Base-by-base conservation (phyloP, 2,329 filamentous ascomycete genomes). In the Cryphonectria naterciae region DNA sequence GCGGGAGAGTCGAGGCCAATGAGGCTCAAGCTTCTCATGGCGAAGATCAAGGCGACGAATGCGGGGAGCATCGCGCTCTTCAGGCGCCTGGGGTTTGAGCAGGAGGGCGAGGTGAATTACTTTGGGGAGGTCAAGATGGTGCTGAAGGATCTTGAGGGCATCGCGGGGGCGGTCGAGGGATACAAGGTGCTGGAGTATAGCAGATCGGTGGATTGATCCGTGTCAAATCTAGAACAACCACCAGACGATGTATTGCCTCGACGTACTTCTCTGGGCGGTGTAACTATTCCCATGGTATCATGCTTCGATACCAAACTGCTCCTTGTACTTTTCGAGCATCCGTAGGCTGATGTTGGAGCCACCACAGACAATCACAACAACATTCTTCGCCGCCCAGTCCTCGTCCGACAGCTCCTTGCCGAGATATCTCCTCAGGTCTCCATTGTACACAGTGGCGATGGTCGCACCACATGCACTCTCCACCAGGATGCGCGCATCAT, bases 351-450 rank as follows among this genome's bases (percentile, higher is more conserved):
- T 87, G 78, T 89, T 89, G 32, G 87, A 90, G 5, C 92, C 93
- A 61, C 95, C 95, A 77, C 95, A 98, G 8, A 98, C 89, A 35
- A 97, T 85, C 68, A 98, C 84, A 1, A 98, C 94, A 7, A 98
- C 87, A 74, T 93, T 93, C 78, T 89, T 92, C 70, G 87, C 82
- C 0, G 84, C 83, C 81, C 86, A 90, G 73, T 93, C 86, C 46
- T 86, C 86, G 43, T 88, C 87, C 1, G 80, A 79, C 67, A 87
- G 66, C 0, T 80, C 83, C 64, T 80, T 76, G 0, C 91, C 88
- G 0, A 94, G 81, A 13, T 89, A 81, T 75, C 85, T 84, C 77
- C 90, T 86, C 76, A 97, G 78, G 56, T 87, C 80, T 0, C 87
- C 89, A 56, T 87, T 88, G 76, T 93, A 94, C 71, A 85, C 89